These are phyloP conservation scores for Trichosporon coremiiforme DNA, from an alignment of 1,284 basidiomycete species.

Conservation along the genomic window DNA sequence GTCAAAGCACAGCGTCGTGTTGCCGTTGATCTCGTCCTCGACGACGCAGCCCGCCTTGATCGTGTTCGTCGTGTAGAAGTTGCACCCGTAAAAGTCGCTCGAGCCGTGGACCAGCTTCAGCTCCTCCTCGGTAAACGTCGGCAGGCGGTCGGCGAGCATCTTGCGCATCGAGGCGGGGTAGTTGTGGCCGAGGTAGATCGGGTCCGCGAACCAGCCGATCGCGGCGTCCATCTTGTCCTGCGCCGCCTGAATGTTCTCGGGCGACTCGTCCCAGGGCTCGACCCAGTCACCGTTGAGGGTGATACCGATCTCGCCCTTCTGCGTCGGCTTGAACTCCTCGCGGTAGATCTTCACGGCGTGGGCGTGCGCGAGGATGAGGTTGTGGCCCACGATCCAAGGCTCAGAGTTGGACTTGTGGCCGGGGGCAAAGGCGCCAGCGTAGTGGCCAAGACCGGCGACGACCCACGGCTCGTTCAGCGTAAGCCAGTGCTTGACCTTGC, in stretches of 20 bases:
- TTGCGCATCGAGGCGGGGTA: conserved; percentile 62
- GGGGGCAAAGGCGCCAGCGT: conserved; percentile 29
- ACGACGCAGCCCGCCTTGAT: conserved; percentile 56
- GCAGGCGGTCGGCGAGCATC: conserved; percentile 67
- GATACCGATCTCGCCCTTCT: conserved; percentile 66
- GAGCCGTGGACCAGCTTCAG: conserved; percentile 63
- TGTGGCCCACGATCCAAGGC: conserved; percentile 73
- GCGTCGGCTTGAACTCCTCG: conserved; percentile 60
- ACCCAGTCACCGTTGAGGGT: conserved; percentile 73
- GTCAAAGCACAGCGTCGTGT: conserved; percentile 53
- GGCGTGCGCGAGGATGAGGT: conserved; percentile 69
- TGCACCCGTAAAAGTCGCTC: conserved; percentile 41
- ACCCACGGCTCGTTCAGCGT: conserved; percentile 73
- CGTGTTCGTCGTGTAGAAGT: conserved; percentile 70
- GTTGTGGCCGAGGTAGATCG: conserved; percentile 67
- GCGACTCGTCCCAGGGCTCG: conserved; percentile 67
- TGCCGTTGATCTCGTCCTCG: conserved; percentile 64
- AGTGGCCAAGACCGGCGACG: conserved; percentile 67
- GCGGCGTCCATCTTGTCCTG: conserved; percentile 68
- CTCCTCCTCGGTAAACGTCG: conserved; percentile 67
- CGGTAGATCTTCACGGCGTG: conserved; percentile 67
- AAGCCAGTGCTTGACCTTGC: conserved; percentile 71
- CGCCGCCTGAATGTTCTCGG: conserved; percentile 66
- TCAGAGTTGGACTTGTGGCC: conserved; percentile 65
- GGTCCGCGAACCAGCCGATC: conserved; percentile 63